Percentiles rank a stretch among this genome's conserved stretches.
These are phyloP conservation scores for Tetrapisispora pingtungensis DNA, from an alignment of 805 yeast species.

Conservation along the genomic window DNA sequence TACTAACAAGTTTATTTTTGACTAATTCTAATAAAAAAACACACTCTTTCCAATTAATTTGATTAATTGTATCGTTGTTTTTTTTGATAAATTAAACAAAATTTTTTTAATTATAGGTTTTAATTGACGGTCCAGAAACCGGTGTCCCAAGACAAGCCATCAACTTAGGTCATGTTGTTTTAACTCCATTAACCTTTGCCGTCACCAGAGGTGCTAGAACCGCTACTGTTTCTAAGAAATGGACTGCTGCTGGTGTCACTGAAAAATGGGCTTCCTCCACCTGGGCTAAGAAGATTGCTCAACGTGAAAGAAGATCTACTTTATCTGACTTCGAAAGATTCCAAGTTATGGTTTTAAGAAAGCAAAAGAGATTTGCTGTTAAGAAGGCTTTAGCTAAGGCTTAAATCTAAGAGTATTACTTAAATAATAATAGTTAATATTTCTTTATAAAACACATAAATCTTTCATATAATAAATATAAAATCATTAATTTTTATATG, in stretches of 20 bases:
- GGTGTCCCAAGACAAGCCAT: slow-evolving; percentile 88
- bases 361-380: slow-evolving; percentile 92
- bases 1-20: too few relatives aligned
- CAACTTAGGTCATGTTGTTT: slow-evolving; percentile 75
- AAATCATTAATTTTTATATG: slow-evolving; percentile 1
- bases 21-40: too few relatives aligned
- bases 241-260: slow-evolving; percentile 82
- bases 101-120: slow-evolving; percentile 44
- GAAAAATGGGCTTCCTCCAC: slow-evolving; percentile 87
- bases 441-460: slow-evolving; percentile 2
- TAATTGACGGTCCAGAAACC: slow-evolving; percentile 90
- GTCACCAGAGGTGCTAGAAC: slow-evolving; percentile 95
- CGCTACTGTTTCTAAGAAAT: slow-evolving; percentile 77
- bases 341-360: slow-evolving; percentile 96
- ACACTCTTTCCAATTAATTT: too few relatives aligned
- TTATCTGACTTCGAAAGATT: slow-evolving; percentile 98
- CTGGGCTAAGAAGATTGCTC: slow-evolving; percentile 98
- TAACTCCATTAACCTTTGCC: slow-evolving; percentile 84
- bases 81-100: too few relatives aligned
- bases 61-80: too few relatives aligned
- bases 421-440: neutral
- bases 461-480: slow-evolving; percentile 3
- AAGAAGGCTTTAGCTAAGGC: slow-evolving; percentile 97
- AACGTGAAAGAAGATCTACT: slow-evolving; percentile 85
- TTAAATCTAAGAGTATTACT: slow-evolving; percentile 33